Conservation (phyloP, 148 eudicot genomes). For the Chenopodium quinoa region DNA sequence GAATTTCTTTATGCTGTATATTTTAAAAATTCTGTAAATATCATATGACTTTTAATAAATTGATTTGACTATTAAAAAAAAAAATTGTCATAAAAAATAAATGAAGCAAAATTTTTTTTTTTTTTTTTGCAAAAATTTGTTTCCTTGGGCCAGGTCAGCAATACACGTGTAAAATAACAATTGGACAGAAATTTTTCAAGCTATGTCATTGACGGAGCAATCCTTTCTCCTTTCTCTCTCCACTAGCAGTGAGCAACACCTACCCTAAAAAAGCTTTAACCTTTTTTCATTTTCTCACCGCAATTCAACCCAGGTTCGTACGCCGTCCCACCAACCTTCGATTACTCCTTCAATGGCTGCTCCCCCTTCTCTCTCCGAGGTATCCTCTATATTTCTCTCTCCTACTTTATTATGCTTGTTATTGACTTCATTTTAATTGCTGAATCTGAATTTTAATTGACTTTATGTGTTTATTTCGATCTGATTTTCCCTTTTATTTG, state of each 20-base stretch:
- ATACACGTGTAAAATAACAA: constrained; percentile 5
- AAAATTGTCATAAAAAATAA: too few species aligned
- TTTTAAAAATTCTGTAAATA: too few species aligned
- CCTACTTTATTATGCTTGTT: not conserved
- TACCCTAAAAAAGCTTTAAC: constrained; percentile 3
- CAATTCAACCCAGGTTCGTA: not conserved
- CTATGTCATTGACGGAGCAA: not conserved
- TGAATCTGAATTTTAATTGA: constrained; percentile 3
- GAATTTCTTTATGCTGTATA: too few species aligned
- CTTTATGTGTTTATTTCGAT: not conserved
- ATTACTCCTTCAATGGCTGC: constrained; percentile 28
- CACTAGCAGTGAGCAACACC: constrained; percentile 1
- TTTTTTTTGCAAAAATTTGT: too few species aligned
- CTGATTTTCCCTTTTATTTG: not conserved
- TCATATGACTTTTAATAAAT: too few species aligned
- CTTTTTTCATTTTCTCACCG: not conserved
- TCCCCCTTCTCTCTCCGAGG: constrained; percentile 38
- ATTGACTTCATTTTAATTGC: not conserved
- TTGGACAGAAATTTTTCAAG: constrained; percentile 6
- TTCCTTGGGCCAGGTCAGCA: not conserved
- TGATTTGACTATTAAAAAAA: too few species aligned
- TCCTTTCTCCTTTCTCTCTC: not conserved
- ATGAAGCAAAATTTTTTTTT: too few species aligned
- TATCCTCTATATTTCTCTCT: constrained; percentile 12
- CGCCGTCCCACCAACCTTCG: constrained; percentile 14